A percentile compares a stretch with the other conserved stretches of the same genome.
phyloP scores from a whole-genome alignment of 345 rosid species.

The Populus simonii region DNA sequence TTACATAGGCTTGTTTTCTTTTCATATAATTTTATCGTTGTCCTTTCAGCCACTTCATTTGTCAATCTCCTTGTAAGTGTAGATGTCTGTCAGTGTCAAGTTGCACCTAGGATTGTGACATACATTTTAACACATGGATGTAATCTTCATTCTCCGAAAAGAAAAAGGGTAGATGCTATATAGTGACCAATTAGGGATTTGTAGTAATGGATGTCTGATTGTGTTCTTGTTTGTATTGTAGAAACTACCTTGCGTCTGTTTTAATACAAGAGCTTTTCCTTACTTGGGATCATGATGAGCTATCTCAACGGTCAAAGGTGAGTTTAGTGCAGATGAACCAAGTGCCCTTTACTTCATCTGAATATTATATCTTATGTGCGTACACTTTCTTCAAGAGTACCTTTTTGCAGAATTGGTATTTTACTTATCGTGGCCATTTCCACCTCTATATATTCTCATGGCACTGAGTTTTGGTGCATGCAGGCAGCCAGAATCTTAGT shows the following conservation, averaged over 20 bases:
- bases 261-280: constrained; percentile 94
- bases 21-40: background rate
- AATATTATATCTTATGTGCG: background rate
- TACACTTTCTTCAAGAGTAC: background rate
- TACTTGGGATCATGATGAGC: constrained; percentile 95
- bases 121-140: too few relatives aligned
- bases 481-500: constrained; percentile 97
- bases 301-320: constrained; percentile 91
- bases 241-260: constrained; percentile 96
- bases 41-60: background rate
- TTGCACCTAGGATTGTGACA: too few relatives aligned
- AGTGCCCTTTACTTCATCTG: constrained; percentile 6
- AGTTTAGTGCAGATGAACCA: constrained; percentile 6
- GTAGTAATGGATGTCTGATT: constrained; percentile 23
- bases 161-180: too few relatives aligned
- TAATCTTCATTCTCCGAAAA: too few relatives aligned
- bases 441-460: too few relatives aligned
- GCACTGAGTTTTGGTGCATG: constrained; percentile 17
- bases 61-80: too few relatives aligned
- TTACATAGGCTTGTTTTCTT: too few relatives aligned
- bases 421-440: background rate
- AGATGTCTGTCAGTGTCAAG: too few relatives aligned
- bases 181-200: background rate
- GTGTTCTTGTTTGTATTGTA: constrained; percentile 42
- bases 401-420: background rate